These are phyloP conservation scores for Sphagnurus paluster DNA, from an alignment of 1,284 basidiomycete species.

Conservation along the genomic window DNA sequence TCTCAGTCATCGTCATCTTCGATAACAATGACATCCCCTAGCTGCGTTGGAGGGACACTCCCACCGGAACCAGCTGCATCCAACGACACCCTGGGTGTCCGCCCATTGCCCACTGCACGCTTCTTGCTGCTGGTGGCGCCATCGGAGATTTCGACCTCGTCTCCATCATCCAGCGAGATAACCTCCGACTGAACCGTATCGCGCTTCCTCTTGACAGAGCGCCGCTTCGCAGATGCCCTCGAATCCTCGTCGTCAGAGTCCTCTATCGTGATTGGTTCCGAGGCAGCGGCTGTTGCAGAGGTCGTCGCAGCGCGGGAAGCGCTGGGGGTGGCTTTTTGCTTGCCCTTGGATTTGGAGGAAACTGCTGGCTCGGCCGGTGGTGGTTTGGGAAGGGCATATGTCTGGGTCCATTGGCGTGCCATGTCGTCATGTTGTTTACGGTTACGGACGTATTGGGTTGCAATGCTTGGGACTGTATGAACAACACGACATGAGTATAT, in stretches of 20 bases:
- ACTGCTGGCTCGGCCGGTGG: slow-evolving; percentile 22
- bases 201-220: slow-evolving; percentile 17
- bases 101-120: slow-evolving; percentile 19
- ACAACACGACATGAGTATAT: background rate
- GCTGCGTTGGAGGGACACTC: slow-evolving; percentile 13
- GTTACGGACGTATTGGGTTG: slow-evolving; percentile 65
- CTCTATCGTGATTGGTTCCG: slow-evolving; percentile 45
- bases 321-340: slow-evolving; percentile 24
- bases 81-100: slow-evolving; percentile 12
- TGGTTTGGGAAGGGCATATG: slow-evolving; percentile 55
- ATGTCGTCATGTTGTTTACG: slow-evolving; percentile 64
- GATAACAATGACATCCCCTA: slow-evolving; percentile 41
- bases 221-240: slow-evolving; percentile 2
- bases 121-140: slow-evolving; percentile 15
- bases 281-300: slow-evolving; percentile 6
- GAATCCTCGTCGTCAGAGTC: slow-evolving; percentile 45
- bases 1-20: slow-evolving; percentile 42
- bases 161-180: slow-evolving; percentile 11
- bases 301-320: slow-evolving; percentile 12
- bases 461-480: slow-evolving; percentile 66
- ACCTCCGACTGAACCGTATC: slow-evolving; percentile 11
- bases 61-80: slow-evolving; percentile 26
- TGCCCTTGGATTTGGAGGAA: slow-evolving; percentile 35
- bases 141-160: slow-evolving; percentile 8
- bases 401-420: slow-evolving; percentile 62